Conservation (phyloP, 1,284 basidiomycete genomes). For the Lignosus rhinocerotis region DNA sequence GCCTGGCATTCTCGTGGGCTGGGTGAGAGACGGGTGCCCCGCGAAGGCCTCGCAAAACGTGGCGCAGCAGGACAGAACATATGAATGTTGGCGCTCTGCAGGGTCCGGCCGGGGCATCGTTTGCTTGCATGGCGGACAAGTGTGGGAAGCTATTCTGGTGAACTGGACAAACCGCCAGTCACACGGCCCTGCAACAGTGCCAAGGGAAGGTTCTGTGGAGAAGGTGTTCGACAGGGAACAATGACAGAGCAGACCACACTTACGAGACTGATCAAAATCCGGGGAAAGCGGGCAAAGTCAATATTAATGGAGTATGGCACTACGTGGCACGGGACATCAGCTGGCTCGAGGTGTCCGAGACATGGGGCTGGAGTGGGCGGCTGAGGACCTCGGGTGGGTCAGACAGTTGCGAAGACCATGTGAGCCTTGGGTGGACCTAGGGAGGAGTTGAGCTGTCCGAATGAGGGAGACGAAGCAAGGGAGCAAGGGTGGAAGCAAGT, state of each 20-base stretch:
- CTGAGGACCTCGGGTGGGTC: background rate
- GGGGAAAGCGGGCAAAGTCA: background rate
- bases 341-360: background rate
- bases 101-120: slow-evolving; percentile 16
- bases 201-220: slow-evolving; percentile 12
- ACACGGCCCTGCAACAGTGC: slow-evolving; percentile 15
- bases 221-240: background rate
- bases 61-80: too few species aligned
- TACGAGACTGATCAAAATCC: background rate
- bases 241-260: background rate
- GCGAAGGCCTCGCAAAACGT: too few species aligned
- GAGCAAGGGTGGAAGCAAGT: slow-evolving; percentile 5
- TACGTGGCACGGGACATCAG: background rate
- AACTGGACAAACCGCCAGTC: slow-evolving; percentile 10
- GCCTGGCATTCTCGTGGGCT: background rate
- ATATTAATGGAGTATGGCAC: background rate
- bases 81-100: background rate
- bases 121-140: slow-evolving; percentile 7
- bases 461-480: slow-evolving; percentile 6
- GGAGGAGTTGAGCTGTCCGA: slow-evolving; percentile 1
- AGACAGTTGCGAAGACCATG: slow-evolving; percentile 1
- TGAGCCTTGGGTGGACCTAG: slow-evolving; percentile 8
- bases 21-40: background rate
- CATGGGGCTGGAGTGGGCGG: background rate
- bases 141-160: slow-evolving; percentile 19